These are phyloP conservation scores for Trypanosoma congolense DNA, from an alignment of 208 protist genomes.

Conservation along the genomic window DNA sequence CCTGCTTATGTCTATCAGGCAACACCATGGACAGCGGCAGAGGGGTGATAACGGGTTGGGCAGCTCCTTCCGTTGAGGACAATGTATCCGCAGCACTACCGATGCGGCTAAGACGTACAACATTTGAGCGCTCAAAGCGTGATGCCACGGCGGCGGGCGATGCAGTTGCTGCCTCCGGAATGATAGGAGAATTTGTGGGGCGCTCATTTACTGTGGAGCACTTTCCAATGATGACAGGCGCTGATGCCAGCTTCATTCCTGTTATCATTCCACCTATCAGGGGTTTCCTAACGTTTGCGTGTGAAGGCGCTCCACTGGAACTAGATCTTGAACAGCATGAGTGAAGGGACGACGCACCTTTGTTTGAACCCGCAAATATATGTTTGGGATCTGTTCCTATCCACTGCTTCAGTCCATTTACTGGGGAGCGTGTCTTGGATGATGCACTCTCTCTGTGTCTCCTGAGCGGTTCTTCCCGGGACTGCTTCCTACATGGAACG, in stretches of 20 bases:
- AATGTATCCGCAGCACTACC: constrained; percentile 1
- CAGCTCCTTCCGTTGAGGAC: neutral
- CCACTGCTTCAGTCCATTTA: neutral
- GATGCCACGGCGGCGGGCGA: neutral
- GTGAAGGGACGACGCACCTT: neutral
- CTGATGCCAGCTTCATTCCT: neutral
- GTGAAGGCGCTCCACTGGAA: neutral
- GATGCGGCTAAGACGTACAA: neutral
- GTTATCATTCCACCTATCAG: neutral
- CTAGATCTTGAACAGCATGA: neutral
- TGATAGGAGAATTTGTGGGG: neutral
- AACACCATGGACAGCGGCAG: neutral
- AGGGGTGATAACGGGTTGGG: too few species aligned
- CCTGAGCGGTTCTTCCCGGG: neutral
- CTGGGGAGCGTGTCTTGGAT: neutral
- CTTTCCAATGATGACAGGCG: neutral
- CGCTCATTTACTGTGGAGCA: neutral
- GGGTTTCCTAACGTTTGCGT: neutral
- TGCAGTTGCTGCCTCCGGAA: neutral
- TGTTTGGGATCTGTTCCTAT: neutral
- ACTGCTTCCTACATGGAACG: neutral
- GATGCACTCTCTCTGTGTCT: neutral
- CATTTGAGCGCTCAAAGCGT: neutral
- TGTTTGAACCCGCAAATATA: neutral
- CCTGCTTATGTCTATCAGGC: too few species aligned